Conservation (phyloP, 345 rosid genomes). For the Cardamine occulta region DNA sequence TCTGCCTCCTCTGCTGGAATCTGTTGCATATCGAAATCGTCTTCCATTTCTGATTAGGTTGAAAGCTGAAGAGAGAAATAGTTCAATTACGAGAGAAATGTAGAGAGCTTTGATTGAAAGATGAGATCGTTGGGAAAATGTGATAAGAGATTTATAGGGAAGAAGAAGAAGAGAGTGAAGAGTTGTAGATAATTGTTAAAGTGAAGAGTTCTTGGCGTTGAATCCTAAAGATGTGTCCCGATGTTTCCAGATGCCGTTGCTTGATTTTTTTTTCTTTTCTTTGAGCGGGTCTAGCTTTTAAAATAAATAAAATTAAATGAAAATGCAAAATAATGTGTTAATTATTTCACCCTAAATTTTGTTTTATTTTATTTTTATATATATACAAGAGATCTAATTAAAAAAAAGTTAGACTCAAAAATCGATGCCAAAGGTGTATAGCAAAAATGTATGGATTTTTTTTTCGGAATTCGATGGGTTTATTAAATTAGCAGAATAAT, state of each 20-base stretch:
- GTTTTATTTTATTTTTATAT: no score
- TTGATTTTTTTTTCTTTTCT: not conserved
- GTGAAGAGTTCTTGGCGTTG: not conserved
- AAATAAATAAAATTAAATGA: no score
- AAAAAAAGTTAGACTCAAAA: no score
- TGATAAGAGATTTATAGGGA: conserved; percentile 15
- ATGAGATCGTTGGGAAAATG: not conserved
- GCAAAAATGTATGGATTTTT: no score
- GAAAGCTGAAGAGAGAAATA: not conserved
- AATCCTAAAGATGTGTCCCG: conserved; percentile 8
- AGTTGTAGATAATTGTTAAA: conserved; percentile 17
- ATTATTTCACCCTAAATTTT: no score
- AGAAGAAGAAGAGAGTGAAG: conserved; percentile 1
- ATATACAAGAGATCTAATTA: no score
- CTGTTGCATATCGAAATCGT: conserved; percentile 57
- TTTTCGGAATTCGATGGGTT: no score
- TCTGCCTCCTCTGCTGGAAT: conserved; percentile 37
- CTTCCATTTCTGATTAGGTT: conserved; percentile 48
- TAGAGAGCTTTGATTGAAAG: not conserved
- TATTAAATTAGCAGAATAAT: no score
- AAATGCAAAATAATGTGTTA: no score
- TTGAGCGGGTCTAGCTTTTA: not conserved
- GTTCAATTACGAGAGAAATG: not conserved
- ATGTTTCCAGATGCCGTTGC: conserved; percentile 33
- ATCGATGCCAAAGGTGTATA: no score